These are phyloP conservation scores for Botrytis deweyae DNA, from an alignment of 2,329 filamentous ascomycete genomes.

Conservation along the genomic window DNA sequence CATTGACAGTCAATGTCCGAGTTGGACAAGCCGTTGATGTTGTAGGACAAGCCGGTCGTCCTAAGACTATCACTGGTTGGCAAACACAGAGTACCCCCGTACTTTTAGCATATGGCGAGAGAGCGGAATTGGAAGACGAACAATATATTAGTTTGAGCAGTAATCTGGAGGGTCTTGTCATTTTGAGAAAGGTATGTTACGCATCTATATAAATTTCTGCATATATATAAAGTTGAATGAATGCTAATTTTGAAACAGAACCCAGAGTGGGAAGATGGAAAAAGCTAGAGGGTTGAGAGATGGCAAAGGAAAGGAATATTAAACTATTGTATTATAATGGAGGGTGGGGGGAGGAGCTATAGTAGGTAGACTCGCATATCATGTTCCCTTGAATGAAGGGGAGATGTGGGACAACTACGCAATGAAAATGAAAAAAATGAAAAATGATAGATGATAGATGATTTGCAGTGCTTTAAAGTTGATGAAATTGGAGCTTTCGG, in stretches of 20 bases:
- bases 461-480: background rate
- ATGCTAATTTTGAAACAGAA: slow-evolving; percentile 44
- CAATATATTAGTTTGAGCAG: slow-evolving; percentile 91
- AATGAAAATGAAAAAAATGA: slow-evolving; percentile 29
- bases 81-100: slow-evolving; percentile 99
- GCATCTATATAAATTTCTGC: background rate
- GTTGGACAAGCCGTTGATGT: slow-evolving; percentile 98
- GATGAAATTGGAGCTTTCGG: background rate
- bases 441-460: slow-evolving; percentile 35
- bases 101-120: slow-evolving; percentile 87
- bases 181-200: slow-evolving; percentile 83
- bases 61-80: slow-evolving; percentile 99
- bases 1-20: slow-evolving; percentile 90
- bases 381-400: slow-evolving; percentile 15
- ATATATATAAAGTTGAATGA: background rate
- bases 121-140: slow-evolving; percentile 95
- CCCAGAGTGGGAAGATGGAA: slow-evolving; percentile 54
- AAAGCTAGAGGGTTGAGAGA: slow-evolving; percentile 37
- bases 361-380: slow-evolving; percentile 28
- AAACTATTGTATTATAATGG: slow-evolving; percentile 40
- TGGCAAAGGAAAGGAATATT: slow-evolving; percentile 29
- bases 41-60: slow-evolving; percentile 91
- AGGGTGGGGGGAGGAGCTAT: background rate
- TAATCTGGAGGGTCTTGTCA: slow-evolving; percentile 91
- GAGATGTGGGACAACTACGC: slow-evolving; percentile 2